Evolutionary conservation across 768 basidiomycete species (phyloP).

Genomic region (Termitomyces sp.): DNA sequence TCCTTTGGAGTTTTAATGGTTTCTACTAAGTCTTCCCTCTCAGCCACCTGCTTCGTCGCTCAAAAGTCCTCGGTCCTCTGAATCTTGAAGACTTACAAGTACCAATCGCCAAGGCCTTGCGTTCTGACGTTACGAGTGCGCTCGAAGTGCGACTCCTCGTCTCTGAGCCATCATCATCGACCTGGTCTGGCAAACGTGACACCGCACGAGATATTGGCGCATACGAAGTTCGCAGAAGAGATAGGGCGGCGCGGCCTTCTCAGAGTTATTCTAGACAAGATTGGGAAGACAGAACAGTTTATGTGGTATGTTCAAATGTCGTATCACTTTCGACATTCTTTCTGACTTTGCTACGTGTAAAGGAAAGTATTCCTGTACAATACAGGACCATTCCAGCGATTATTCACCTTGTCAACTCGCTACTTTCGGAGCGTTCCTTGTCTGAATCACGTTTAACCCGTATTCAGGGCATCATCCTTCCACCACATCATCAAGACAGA

Average conservation of each 20-base stretch:
- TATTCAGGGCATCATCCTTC: constrained; percentile 55
- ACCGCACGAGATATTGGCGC: constrained; percentile 37
- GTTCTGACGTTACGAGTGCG: constrained; percentile 37
- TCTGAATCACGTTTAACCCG: constrained; percentile 12
- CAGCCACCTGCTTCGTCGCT: constrained; percentile 43
- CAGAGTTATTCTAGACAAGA: too few species aligned
- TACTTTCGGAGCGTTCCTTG: constrained; percentile 24
- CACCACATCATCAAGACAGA: constrained; percentile 61
- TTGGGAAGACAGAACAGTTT: constrained; percentile 66
- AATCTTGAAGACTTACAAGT: constrained; percentile 36
- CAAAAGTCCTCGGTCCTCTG: constrained; percentile 29
- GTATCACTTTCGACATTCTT: not conserved
- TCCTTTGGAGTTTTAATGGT: constrained; percentile 12
- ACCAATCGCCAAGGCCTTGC: constrained; percentile 55
- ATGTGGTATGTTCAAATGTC: constrained; percentile 49
- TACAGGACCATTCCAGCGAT: constrained; percentile 51
- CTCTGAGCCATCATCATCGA: constrained; percentile 34
- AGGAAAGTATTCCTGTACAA: constrained; percentile 71
- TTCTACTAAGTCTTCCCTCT: constrained; percentile 54
- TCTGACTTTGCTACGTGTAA: not conserved
- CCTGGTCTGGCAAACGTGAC: constrained; percentile 23
- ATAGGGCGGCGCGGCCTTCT: constrained; percentile 34
- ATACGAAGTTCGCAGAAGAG: constrained; percentile 63
- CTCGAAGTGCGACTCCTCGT: constrained; percentile 66
- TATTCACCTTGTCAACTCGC: constrained; percentile 36